phyloP scores from a whole-genome alignment of 805 yeast species.

The Barnettozyma salicaria region DNA sequence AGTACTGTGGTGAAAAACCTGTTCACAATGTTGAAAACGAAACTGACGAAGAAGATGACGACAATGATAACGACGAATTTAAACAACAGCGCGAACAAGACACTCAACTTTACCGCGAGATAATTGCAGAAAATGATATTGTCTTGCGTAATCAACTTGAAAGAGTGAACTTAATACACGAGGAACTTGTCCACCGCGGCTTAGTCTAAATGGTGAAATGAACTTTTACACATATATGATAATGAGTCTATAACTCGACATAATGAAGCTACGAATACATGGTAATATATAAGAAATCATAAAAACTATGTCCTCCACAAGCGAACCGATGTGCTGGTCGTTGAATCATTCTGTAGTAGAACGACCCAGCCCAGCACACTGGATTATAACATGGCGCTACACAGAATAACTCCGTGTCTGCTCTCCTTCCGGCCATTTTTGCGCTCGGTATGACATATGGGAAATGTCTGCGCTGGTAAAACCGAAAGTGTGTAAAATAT shows the following conservation, averaged over 20 bases:
- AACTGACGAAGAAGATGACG: conserved; percentile 23
- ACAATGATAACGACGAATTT: conserved; percentile 16
- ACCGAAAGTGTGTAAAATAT: conserved; percentile 25
- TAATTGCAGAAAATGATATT: conserved; percentile 47
- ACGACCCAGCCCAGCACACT: conserved; percentile 7
- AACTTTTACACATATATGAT: background rate
- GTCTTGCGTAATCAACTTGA: conserved; percentile 48
- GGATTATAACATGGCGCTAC: conserved; percentile 23
- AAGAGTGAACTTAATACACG: conserved; percentile 39
- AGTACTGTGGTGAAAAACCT: conserved; percentile 4
- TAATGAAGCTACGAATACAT: background rate
- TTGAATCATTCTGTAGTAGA: background rate
- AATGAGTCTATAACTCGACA: background rate
- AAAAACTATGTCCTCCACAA: conserved; percentile 23
- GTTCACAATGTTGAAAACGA: conserved; percentile 1
- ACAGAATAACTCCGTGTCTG: conserved; percentile 8
- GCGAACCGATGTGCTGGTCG: conserved; percentile 22
- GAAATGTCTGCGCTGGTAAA: conserved; percentile 27
- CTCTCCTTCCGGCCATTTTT: conserved; percentile 29
- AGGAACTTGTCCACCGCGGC: conserved; percentile 44
- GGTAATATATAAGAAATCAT: background rate
- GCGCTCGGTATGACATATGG: conserved; percentile 19
- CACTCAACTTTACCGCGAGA: conserved; percentile 44
- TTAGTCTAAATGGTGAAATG: conserved; percentile 6
- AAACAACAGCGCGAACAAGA: conserved; percentile 35